These are phyloP conservation scores for Mycothermus thermophilus DNA, from an alignment of 495 filamentous ascomycete species.

Conservation along the genomic window DNA sequence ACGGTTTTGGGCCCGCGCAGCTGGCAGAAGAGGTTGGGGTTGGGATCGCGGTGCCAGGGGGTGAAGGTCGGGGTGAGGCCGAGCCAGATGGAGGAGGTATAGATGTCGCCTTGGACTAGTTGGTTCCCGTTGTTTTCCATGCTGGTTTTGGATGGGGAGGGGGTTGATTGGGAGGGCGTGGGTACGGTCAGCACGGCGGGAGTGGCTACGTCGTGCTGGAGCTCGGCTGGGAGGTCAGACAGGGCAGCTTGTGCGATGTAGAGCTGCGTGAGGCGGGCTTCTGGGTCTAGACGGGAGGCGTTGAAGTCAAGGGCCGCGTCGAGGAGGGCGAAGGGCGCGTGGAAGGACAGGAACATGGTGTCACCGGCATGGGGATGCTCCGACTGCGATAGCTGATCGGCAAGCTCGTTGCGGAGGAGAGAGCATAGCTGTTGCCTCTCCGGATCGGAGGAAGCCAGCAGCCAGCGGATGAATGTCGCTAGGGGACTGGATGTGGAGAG, in stretches of 20 bases:
- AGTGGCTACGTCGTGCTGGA: slow-evolving; percentile 53
- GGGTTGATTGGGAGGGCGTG: too few species aligned
- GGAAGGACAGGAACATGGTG: slow-evolving; percentile 20
- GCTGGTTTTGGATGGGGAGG: not conserved
- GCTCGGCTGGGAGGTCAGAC: slow-evolving; percentile 40
- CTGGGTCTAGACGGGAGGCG: not conserved
- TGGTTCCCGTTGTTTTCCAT: slow-evolving; percentile 32
- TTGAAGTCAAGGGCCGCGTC: slow-evolving; percentile 24
- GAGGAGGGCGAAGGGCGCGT: slow-evolving; percentile 25
- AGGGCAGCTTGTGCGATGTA: slow-evolving; percentile 81
- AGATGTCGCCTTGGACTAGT: slow-evolving; percentile 72
- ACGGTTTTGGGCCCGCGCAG: slow-evolving; percentile 59
- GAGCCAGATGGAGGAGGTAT: slow-evolving; percentile 77
- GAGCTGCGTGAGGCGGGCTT: slow-evolving; percentile 25
- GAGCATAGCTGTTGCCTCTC: not conserved
- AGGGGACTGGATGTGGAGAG: too few species aligned
- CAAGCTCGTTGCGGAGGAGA: not conserved
- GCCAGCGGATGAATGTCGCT: not conserved
- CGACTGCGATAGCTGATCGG: too few species aligned
- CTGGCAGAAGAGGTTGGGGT: slow-evolving; percentile 86
- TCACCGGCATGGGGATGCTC: too few species aligned
- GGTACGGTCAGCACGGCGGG: slow-evolving; percentile 48
- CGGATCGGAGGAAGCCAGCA: not conserved
- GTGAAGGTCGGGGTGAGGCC: slow-evolving; percentile 77
- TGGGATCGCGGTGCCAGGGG: slow-evolving; percentile 82